Evolutionary conservation across 1,139 yeast genomes (phyloP).

Genomic region (Hemisphaericaspora subhashii): DNA sequence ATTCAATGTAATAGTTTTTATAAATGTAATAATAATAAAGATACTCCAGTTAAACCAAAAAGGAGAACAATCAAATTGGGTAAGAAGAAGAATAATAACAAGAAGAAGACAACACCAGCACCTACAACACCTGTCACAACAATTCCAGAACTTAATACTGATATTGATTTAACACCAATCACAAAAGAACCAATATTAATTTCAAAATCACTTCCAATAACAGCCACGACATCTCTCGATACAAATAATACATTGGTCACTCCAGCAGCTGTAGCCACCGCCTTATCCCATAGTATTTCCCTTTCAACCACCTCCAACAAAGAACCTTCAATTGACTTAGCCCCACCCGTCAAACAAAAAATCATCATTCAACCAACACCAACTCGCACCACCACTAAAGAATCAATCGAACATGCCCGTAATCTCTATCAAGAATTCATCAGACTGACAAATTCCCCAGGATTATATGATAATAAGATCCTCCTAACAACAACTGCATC

Average conservation of each 20-base stretch:
- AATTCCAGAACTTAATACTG: conserved; percentile 2
- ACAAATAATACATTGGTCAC: conserved; percentile 4
- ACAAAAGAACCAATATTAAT: not conserved
- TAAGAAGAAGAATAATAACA: conserved; percentile 17
- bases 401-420: not conserved
- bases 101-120: not conserved
- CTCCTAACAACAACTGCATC: conserved; percentile 3
- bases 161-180: not conserved
- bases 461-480: conserved; percentile 12
- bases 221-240: conserved; percentile 3
- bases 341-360: conserved; percentile 1
- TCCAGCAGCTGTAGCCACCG: not conserved
- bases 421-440: conserved; percentile 12
- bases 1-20: conserved; percentile 48
- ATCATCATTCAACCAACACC: conserved; percentile 11
- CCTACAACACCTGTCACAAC: not conserved
- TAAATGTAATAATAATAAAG: conserved; percentile 28
- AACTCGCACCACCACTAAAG: conserved; percentile 2
- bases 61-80: conserved; percentile 48
- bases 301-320: not conserved
- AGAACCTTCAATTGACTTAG: not conserved
- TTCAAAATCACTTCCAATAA: conserved; percentile 10
- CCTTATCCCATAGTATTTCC: not conserved
- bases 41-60: conserved; percentile 36
- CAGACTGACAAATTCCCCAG: conserved; percentile 9